Percentiles rank a stretch among this genome's conserved stretches.
These are phyloP conservation scores for Chamaecrista fasciculata DNA, from an alignment of 306 rosid species.

Conservation along the genomic window DNA sequence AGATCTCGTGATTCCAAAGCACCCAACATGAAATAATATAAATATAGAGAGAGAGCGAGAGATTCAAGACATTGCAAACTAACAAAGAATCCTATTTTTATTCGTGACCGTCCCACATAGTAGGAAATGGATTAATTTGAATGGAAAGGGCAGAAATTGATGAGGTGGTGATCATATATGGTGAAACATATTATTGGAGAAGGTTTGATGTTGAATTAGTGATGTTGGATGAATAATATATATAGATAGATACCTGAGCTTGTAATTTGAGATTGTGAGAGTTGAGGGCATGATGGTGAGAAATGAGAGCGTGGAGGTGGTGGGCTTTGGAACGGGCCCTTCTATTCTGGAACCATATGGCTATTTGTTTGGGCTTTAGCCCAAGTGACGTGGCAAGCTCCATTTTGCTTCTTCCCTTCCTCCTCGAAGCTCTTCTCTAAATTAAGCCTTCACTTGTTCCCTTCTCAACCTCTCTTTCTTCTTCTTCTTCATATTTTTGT, in stretches of 20 bases:
- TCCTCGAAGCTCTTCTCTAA: constrained; percentile 98
- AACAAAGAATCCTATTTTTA: constrained; percentile 42
- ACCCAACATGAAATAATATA: constrained; percentile 38
- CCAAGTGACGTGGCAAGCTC: constrained; percentile 80
- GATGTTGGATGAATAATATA: neutral
- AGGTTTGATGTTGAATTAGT: no score
- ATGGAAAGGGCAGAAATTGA: no score
- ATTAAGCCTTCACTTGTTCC: constrained; percentile 81
- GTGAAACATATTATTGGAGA: no score
- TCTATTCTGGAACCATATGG: constrained; percentile 95
- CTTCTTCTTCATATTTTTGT: constrained; percentile 11
- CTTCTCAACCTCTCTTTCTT: constrained; percentile 81
- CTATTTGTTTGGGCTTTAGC: constrained; percentile 80
- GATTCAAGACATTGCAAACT: no score
- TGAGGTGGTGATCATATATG: no score
- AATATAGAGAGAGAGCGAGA: no score
- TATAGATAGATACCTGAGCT: constrained; percentile 74
- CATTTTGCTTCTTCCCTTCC: constrained; percentile 84
- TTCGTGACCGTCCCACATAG: constrained; percentile 47
- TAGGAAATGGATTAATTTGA: no score
- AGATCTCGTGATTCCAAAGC: constrained; percentile 44
- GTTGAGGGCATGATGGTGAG: constrained; percentile 72
- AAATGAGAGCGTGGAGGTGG: constrained; percentile 70
- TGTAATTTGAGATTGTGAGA: constrained; percentile 69
- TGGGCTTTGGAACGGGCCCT: constrained; percentile 95